Evolutionary conservation across 495 filamentous ascomycete species (phyloP).

Genomic region (Xylaria nigripes): DNA sequence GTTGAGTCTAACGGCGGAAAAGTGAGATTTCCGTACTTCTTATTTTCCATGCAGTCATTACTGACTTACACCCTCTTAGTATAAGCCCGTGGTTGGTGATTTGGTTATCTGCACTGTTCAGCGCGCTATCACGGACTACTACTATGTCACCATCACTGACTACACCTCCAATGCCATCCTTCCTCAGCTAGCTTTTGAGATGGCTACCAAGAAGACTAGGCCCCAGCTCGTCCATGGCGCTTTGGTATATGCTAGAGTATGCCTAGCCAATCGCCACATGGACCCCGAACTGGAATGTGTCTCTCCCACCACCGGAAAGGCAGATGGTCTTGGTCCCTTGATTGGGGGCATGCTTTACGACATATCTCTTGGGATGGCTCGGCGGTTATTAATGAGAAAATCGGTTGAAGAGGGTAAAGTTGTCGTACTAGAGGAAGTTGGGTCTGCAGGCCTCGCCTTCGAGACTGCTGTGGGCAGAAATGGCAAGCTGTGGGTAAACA

Average conservation of each 20-base stretch:
- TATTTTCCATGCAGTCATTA: background rate
- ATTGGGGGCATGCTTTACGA: constrained; percentile 82
- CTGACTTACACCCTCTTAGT: constrained; percentile 42
- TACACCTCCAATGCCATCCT: constrained; percentile 69
- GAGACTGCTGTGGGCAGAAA: constrained; percentile 94
- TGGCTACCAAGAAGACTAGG: constrained; percentile 83
- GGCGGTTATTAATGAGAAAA: constrained; percentile 60
- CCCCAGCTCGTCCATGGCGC: constrained; percentile 65
- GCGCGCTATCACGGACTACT: constrained; percentile 64
- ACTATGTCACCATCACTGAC: constrained; percentile 50
- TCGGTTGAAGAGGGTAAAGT: constrained; percentile 57
- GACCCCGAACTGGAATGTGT: constrained; percentile 88
- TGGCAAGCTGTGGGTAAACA: constrained; percentile 84
- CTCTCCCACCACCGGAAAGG: constrained; percentile 74
- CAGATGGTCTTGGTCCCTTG: constrained; percentile 79
- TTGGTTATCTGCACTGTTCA: constrained; percentile 78
- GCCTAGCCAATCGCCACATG: constrained; percentile 66
- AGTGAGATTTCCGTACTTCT: constrained; percentile 32
- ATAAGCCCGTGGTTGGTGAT: constrained; percentile 68
- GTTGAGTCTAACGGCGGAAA: constrained; percentile 60
- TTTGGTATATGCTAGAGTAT: constrained; percentile 78
- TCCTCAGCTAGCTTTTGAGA: constrained; percentile 83
- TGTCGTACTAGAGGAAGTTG: constrained; percentile 78
- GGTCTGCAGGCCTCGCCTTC: constrained; percentile 66
- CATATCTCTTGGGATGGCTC: constrained; percentile 70